A percentile compares a stretch with the other conserved stretches of the same genome.
Conservation (phyloP, 23 red algal species). For the Gracilaria caudata region DNA sequence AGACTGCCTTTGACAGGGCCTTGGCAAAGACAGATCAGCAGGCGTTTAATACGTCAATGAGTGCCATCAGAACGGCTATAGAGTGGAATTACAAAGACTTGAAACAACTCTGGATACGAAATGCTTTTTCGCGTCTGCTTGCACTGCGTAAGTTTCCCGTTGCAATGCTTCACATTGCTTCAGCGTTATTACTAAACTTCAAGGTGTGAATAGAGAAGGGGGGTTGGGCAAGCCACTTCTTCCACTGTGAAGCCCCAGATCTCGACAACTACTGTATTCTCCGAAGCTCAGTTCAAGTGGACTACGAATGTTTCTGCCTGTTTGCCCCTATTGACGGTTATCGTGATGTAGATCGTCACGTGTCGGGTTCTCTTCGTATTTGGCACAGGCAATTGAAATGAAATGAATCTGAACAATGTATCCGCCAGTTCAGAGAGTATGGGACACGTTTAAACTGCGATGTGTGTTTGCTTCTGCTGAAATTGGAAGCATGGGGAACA, state of each 20-base stretch:
- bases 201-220: slow-evolving; percentile 25
- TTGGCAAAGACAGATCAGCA: background rate
- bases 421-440: no score
- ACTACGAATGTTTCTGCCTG: no score
- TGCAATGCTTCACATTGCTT: slow-evolving; percentile 19
- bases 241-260: slow-evolving; percentile 8
- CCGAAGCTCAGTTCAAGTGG: no score
- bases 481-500: no score
- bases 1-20: background rate
- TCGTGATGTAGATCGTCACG: no score
- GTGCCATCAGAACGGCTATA: background rate
- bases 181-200: slow-evolving; percentile 40
- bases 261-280: background rate
- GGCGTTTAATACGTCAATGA: slow-evolving; percentile 36
- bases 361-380: no score
- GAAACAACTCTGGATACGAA: slow-evolving; percentile 1
- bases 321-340: no score
- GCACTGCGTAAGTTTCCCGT: background rate
- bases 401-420: no score
- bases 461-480: no score
- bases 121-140: slow-evolving; percentile 17
- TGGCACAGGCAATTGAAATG: no score
- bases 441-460: no score
- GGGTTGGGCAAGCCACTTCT: slow-evolving; percentile 6
- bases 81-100: slow-evolving; percentile 51